Evolutionary conservation across 805 yeast species (phyloP).

Genomic region (Metschnikowia orientalis): DNA sequence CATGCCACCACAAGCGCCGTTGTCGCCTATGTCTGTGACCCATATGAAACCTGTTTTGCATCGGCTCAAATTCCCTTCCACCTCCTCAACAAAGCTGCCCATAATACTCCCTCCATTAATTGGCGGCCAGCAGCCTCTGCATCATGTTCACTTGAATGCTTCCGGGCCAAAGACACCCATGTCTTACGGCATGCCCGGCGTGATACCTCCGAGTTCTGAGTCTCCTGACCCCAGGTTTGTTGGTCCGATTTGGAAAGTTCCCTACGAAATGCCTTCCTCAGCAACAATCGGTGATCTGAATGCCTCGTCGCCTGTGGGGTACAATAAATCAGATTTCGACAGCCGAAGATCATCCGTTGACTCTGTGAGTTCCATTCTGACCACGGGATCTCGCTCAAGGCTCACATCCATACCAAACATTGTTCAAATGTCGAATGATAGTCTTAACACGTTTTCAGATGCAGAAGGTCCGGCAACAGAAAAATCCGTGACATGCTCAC

Average conservation of each 20-base stretch:
- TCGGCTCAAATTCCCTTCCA: constrained; percentile 10
- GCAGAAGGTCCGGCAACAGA: constrained; percentile 18
- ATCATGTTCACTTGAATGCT: no score
- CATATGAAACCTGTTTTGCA: constrained; percentile 14
- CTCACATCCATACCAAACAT: constrained; percentile 29
- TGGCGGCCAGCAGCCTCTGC: constrained; percentile 11
- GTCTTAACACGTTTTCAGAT: constrained; percentile 9
- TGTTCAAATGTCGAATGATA: constrained; percentile 20
- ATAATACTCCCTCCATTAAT: constrained; percentile 18
- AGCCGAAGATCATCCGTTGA: constrained; percentile 46
- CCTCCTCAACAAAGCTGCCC: constrained; percentile 12
- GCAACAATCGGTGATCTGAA: constrained; percentile 15
- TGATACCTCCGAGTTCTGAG: neutral
- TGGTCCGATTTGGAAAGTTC: constrained; percentile 58
- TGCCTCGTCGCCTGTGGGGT: constrained; percentile 14
- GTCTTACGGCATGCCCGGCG: neutral
- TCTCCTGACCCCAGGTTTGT: constrained; percentile 28
- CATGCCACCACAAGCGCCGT: constrained; percentile 4
- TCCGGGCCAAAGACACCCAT: neutral
- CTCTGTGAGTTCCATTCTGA: constrained; percentile 45
- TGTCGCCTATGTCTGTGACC: constrained; percentile 10
- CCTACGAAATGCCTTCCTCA: constrained; percentile 48
- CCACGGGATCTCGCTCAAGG: constrained; percentile 30
- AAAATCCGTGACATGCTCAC: constrained; percentile 9
- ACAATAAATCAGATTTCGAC: constrained; percentile 10